These are phyloP conservation scores for Aspergillus haitiensis DNA, from an alignment of 495 filamentous ascomycete genomes.

Conservation along the genomic window DNA sequence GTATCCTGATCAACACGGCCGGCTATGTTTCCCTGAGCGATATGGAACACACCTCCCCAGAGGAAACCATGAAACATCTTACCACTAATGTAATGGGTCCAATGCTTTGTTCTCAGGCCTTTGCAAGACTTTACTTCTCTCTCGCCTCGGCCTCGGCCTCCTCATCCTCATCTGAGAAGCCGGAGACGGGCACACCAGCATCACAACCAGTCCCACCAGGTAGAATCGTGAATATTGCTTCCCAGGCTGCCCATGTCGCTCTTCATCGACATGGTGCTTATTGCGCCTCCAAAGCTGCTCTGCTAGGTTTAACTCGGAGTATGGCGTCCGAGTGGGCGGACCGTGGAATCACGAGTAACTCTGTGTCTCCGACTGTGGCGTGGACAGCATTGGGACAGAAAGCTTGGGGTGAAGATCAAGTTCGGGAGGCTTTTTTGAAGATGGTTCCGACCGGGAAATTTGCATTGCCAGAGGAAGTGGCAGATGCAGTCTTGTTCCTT, in stretches of 20 bases:
- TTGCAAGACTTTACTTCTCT: conserved; percentile 40
- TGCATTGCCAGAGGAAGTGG: conserved; percentile 45
- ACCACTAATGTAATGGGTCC: conserved; percentile 40
- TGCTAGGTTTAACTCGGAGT: conserved; percentile 47
- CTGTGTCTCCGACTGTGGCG: conserved; percentile 43
- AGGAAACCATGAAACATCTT: conserved; percentile 43
- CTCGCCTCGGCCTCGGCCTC: background rate
- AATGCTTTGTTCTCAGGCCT: conserved; percentile 47
- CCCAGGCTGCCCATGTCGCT: conserved; percentile 41
- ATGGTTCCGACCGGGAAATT: conserved; percentile 43
- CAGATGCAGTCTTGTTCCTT: conserved; percentile 40
- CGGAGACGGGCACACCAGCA: conserved; percentile 15
- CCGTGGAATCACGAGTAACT: conserved; percentile 39
- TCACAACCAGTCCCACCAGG: conserved; percentile 32
- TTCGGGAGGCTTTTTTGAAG: conserved; percentile 37
- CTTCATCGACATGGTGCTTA: conserved; percentile 47
- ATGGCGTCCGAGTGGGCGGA: conserved; percentile 50
- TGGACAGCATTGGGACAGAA: conserved; percentile 45
- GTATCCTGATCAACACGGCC: conserved; percentile 45
- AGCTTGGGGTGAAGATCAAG: conserved; percentile 38
- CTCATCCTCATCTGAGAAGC: background rate
- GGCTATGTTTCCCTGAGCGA: conserved; percentile 46
- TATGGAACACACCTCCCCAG: conserved; percentile 39
- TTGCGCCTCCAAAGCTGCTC: conserved; percentile 49
- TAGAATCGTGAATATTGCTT: conserved; percentile 40